Conservation (phyloP, 2,329 filamentous ascomycete genomes). For the Fusarium sp. region DNA sequence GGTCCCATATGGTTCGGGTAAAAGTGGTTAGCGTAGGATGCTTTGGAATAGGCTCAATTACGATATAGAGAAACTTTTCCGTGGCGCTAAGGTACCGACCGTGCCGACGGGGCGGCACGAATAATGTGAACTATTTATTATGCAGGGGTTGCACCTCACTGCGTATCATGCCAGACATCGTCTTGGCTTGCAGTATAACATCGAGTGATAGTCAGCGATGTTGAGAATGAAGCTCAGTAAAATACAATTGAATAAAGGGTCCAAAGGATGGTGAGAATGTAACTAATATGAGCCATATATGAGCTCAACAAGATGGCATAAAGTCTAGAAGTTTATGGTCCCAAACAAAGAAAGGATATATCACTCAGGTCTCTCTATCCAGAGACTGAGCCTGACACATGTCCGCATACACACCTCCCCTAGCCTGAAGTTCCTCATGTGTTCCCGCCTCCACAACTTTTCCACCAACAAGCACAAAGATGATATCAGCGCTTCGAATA, state of each 20-base stretch:
- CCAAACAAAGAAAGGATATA: neutral
- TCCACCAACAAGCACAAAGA: slow-evolving; percentile 70
- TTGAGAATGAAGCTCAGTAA: neutral
- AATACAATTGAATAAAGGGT: neutral
- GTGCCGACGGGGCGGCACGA: neutral
- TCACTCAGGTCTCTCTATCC: neutral
- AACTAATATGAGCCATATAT: neutral
- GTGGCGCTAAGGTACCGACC: neutral
- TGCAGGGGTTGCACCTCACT: neutral
- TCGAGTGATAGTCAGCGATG: neutral
- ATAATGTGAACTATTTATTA: neutral
- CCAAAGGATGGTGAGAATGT: fast-evolving
- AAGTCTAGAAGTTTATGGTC: neutral
- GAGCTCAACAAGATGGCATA: fast-evolving
- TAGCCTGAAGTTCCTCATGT: slow-evolving; percentile 65
- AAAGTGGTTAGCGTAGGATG: neutral
- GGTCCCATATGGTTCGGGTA: too few species aligned
- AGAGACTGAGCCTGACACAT: slow-evolving; percentile 34
- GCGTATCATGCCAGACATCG: neutral
- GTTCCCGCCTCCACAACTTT: slow-evolving; percentile 67
- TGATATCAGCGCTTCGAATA: slow-evolving; percentile 68
- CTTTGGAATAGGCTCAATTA: slow-evolving; percentile 15
- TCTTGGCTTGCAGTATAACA: neutral
- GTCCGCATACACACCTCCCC: slow-evolving; percentile 26
- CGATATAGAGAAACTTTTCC: neutral